Percentiles rank a stretch among this genome's conserved stretches.
Evolutionary conservation across 495 filamentous ascomycete genomes (phyloP).

Genomic region (Penicillium bialowiezense): DNA sequence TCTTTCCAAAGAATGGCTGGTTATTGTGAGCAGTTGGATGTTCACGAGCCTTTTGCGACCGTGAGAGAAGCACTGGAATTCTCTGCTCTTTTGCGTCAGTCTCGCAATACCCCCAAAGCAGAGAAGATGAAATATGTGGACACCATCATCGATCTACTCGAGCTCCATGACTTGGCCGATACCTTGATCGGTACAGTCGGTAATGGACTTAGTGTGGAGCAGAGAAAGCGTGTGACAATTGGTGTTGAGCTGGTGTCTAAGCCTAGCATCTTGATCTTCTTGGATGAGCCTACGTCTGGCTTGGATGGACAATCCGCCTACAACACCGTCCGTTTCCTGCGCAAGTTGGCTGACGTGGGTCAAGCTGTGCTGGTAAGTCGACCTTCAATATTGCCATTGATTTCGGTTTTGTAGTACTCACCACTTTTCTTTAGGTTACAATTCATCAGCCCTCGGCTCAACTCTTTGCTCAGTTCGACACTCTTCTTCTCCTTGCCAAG

Average conservation of each 20-base stretch:
- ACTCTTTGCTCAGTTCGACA: slow-evolving; percentile 72
- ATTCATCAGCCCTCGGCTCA: slow-evolving; percentile 75
- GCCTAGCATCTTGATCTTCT: slow-evolving; percentile 65
- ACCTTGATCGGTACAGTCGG: slow-evolving; percentile 53
- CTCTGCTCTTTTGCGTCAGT: slow-evolving; percentile 56
- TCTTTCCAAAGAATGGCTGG: slow-evolving; percentile 74
- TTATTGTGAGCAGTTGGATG: slow-evolving; percentile 59
- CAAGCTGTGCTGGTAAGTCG: slow-evolving; percentile 57
- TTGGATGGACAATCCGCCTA: slow-evolving; percentile 63
- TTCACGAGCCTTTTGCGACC: slow-evolving; percentile 57
- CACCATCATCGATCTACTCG: slow-evolving; percentile 55
- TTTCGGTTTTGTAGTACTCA: background rate
- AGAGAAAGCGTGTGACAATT: slow-evolving; percentile 63
- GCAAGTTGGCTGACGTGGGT: slow-evolving; percentile 62
- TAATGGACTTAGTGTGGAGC: slow-evolving; percentile 55
- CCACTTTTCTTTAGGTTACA: slow-evolving; percentile 40
- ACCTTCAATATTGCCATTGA: background rate
- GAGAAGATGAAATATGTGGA: slow-evolving; percentile 62
- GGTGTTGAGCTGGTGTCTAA: slow-evolving; percentile 67
- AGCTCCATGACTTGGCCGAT: slow-evolving; percentile 53
- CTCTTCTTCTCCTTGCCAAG: slow-evolving; percentile 61
- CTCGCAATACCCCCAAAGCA: slow-evolving; percentile 42
- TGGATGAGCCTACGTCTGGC: slow-evolving; percentile 76
- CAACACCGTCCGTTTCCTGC: slow-evolving; percentile 61
- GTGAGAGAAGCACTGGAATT: slow-evolving; percentile 62